Conservation (phyloP, 2,329 filamentous ascomycete species). For the Salinomyces thailandicus region DNA sequence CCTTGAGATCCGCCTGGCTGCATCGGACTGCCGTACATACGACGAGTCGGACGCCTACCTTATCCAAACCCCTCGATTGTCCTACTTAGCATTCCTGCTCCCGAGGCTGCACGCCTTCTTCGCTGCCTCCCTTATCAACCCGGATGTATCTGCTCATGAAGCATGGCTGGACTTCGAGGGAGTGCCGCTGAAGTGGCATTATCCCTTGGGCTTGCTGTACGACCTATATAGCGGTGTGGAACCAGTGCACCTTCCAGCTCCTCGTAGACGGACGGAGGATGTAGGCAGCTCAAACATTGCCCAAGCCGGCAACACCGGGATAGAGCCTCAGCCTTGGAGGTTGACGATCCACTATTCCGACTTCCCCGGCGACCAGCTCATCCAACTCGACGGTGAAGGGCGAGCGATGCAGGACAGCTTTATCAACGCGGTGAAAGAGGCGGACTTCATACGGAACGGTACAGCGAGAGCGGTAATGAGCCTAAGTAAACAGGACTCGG, state of each 20-base stretch:
- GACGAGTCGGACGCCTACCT: conserved; percentile 52
- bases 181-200: conserved; percentile 62
- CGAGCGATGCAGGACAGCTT: conserved; percentile 54
- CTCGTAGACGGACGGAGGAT: no score
- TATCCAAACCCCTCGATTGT: conserved; percentile 53
- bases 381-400: conserved; percentile 45
- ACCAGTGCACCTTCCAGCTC: conserved; percentile 30
- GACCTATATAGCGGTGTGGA: conserved; percentile 56
- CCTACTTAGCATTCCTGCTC: conserved; percentile 57
- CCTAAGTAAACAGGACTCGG: conserved; percentile 73
- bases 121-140: conserved; percentile 45
- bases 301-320: conserved; percentile 2
- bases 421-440: conserved; percentile 63
- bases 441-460: conserved; percentile 79
- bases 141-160: conserved; percentile 40
- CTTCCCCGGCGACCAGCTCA: conserved; percentile 48
- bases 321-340: conserved; percentile 46
- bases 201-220: conserved; percentile 57
- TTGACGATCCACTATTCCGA: conserved; percentile 52
- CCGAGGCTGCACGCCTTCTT: conserved; percentile 56
- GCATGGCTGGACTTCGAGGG: conserved; percentile 58
- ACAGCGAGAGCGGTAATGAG: conserved; percentile 86
- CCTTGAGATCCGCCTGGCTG: conserved; percentile 48
- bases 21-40: conserved; percentile 50
- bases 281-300: neutral